phyloP scores from a whole-genome alignment of 2,329 filamentous ascomycete species.

The Alternaria solani region DNA sequence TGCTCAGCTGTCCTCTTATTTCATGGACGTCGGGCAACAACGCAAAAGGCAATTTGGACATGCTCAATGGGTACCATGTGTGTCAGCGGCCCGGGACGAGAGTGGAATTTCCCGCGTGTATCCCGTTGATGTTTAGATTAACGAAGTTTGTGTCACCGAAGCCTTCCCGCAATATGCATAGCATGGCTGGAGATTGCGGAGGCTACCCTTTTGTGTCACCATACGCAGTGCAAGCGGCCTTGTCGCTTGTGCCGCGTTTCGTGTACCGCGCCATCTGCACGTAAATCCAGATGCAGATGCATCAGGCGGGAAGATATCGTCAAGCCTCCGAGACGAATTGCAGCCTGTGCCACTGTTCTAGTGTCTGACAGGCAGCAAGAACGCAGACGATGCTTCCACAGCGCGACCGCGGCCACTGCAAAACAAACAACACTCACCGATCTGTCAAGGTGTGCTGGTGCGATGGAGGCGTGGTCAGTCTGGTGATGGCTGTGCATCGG shows the following conservation, averaged over 20 bases:
- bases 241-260: conserved; percentile 24
- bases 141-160: conserved; percentile 43
- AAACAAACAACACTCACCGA: conserved; percentile 26
- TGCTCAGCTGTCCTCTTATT: conserved; percentile 18
- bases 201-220: conserved; percentile 27
- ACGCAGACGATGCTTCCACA: conserved; percentile 16
- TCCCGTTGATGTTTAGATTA: conserved; percentile 41
- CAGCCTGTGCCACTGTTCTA: conserved; percentile 27
- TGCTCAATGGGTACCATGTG: conserved; percentile 33
- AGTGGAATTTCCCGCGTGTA: conserved; percentile 36
- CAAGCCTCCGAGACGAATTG: conserved; percentile 22
- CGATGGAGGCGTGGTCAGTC: conserved; percentile 14
- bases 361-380: conserved; percentile 19
- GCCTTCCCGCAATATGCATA: conserved; percentile 33
- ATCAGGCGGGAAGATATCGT: conserved; percentile 33
- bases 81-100: conserved; percentile 48
- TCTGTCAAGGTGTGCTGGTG: conserved; percentile 14
- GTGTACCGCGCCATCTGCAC: conserved; percentile 33
- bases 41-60: conserved; percentile 28
- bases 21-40: conserved; percentile 16
- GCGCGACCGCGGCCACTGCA: conserved; percentile 3
- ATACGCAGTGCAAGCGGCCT: conserved; percentile 15
- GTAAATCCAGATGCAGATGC: conserved; percentile 28
- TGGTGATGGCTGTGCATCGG: conserved; percentile 21
- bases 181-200: conserved; percentile 32